These are phyloP conservation scores for Scheffersomyces lignicola DNA, from an alignment of 1,139 yeast species.

Conservation along the genomic window DNA sequence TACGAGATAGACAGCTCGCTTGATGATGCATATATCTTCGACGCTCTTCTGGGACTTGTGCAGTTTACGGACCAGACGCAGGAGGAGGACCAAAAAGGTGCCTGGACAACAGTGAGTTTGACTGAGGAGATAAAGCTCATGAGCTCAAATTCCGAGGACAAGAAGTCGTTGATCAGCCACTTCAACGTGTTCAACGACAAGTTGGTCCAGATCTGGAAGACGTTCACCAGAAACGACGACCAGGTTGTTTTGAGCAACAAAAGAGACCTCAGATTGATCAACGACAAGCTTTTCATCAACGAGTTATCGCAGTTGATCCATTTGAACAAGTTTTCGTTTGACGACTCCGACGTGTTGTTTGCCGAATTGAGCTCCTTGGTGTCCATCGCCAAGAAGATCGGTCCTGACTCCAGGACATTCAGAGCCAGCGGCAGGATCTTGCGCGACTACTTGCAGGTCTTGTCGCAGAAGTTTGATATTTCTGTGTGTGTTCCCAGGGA, in stretches of 20 bases:
- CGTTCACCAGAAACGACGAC: conserved; percentile 17
- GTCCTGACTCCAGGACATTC: conserved; percentile 41
- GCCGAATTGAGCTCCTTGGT: conserved; percentile 42
- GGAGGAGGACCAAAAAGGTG: conserved; percentile 8
- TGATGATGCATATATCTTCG: conserved; percentile 15
- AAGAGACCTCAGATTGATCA: conserved; percentile 26
- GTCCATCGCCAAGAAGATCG: conserved; percentile 43
- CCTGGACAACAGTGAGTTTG: no score
- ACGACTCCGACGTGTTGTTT: conserved; percentile 23
- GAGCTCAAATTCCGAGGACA: conserved; percentile 15
- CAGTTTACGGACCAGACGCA: not conserved
- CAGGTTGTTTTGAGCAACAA: conserved; percentile 11
- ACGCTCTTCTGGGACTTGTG: conserved; percentile 17
- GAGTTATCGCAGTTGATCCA: conserved; percentile 50
- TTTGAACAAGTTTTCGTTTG: conserved; percentile 19
- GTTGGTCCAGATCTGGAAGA: conserved; percentile 37
- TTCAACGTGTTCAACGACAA: conserved; percentile 34
- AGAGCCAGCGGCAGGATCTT: conserved; percentile 34
- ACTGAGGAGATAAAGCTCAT: conserved; percentile 39
- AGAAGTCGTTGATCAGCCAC: conserved; percentile 25
- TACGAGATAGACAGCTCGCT: conserved; percentile 16
- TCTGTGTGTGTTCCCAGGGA: conserved; percentile 25
- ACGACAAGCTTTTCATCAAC: conserved; percentile 45
- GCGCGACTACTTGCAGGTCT: conserved; percentile 27
- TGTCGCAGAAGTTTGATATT: conserved; percentile 31